Evolutionary conservation across 2,329 filamentous ascomycete genomes (phyloP), one percentile per base, ranked within the genome.

Genomic region (Laburnicola sp.): DNA sequence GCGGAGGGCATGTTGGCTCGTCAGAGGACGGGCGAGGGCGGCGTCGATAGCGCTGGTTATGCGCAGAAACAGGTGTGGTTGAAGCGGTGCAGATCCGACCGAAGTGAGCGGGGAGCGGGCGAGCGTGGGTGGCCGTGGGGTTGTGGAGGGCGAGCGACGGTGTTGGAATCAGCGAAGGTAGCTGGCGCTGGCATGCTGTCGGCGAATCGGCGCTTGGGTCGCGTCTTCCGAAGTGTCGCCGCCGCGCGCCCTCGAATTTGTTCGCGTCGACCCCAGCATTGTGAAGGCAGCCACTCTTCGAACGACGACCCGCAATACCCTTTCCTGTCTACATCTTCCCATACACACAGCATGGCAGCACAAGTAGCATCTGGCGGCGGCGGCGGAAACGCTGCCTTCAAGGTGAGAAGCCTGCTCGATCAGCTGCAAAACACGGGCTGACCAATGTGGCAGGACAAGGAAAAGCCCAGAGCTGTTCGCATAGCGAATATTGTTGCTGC

Each of bases 401-500:
- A 85, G 76, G 84, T 85, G 68, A 2, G 39, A 2, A 36, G 32
- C 32, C 26, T 22, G 22, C 27, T 16, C 16, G 16, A 8, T 45
- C 35, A 59, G 54, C 58, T 64, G 34, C 50, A 59, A 68, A 66
- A 64, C 63, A 65, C 57, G 40, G 52, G 69, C 73, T 81, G 66
- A 82, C 69, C 58, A 58, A 52, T 45, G 58, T 57, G 63, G 50
- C 65, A 85, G 82, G 84, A 86, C 74, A 99, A 97, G 85, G 94
- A 97, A 81, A 99, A 99, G 90, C 94, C 94, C 64, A 87, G 94
- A 81, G 94, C 94, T 62, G 94, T 99, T 61, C 88, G 94, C 65
- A 92, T 89, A 60, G 89, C 90, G 70, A 99, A 99, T 78, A 97
- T 99, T 76, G 88, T 96, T 70, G 94, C 94, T 65, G 94, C 94